A percentile compares a stretch with the other conserved stretches of the same genome.
Conservation (phyloP, 2,329 filamentous ascomycete genomes). For the Stachybotrys echinatus region DNA sequence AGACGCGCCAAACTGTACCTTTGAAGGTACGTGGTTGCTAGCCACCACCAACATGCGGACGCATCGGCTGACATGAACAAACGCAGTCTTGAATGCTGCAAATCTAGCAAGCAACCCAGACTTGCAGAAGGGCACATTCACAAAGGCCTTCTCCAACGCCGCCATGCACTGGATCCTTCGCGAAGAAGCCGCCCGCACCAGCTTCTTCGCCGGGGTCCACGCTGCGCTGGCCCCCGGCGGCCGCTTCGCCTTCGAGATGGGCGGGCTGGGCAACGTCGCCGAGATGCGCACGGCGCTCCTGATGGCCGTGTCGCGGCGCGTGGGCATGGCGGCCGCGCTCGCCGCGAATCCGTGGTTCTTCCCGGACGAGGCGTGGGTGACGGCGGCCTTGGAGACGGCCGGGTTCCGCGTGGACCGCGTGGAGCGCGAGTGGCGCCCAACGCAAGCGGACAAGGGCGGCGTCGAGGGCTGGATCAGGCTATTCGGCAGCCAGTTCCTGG, state of each 20-base stretch:
- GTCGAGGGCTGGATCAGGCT: constrained; percentile 62
- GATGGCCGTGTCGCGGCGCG: constrained; percentile 43
- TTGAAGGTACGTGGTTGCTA: constrained; percentile 37
- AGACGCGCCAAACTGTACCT: constrained; percentile 32
- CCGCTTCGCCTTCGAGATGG: constrained; percentile 64
- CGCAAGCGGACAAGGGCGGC: constrained; percentile 51
- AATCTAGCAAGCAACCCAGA: constrained; percentile 25
- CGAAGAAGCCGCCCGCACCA: constrained; percentile 29
- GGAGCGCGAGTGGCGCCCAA: constrained; percentile 63
- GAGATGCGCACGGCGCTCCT: constrained; percentile 58
- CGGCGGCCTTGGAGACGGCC: constrained; percentile 35
- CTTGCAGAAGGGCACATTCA: constrained; percentile 34
- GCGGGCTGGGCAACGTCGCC: constrained; percentile 62
- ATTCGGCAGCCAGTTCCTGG: constrained; percentile 56
- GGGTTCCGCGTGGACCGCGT: constrained; percentile 45
- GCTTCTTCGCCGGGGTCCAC: constrained; percentile 49
- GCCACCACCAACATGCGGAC: too few species aligned
- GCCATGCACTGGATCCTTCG: constrained; percentile 64
- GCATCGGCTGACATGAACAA: constrained; percentile 2
- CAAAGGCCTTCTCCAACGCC: constrained; percentile 61
- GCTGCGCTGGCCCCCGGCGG: constrained; percentile 50
- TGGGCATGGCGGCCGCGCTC: constrained; percentile 42
- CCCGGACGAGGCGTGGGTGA: constrained; percentile 57
- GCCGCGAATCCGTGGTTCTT: constrained; percentile 66
- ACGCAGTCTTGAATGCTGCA: constrained; percentile 40